Percentiles rank a stretch among this genome's conserved stretches.
These are phyloP conservation scores for Dissophora ornata DNA, from an alignment of 192 early-diverging fungal species.

Conservation along the genomic window DNA sequence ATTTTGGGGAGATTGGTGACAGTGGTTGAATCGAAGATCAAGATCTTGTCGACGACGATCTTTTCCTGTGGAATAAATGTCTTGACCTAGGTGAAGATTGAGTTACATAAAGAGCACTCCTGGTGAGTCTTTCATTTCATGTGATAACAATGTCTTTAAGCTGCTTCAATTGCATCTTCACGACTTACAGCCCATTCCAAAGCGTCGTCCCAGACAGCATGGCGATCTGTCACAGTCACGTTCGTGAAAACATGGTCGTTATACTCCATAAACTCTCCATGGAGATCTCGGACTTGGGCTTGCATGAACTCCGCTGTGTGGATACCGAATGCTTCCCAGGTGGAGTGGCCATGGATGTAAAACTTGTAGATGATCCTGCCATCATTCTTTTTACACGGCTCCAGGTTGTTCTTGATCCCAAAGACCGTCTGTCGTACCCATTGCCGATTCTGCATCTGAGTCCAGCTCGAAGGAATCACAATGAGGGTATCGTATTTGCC, in stretches of 20 bases:
- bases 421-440: constrained; percentile 65
- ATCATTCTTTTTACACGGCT: constrained; percentile 61
- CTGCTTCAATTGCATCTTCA: no score
- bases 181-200: constrained; percentile 51
- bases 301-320: constrained; percentile 45
- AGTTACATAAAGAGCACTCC: background rate
- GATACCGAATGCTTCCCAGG: constrained; percentile 17
- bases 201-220: constrained; percentile 37
- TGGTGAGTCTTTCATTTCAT: background rate
- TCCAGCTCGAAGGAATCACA: constrained; percentile 57
- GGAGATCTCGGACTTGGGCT: constrained; percentile 38
- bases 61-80: constrained; percentile 32
- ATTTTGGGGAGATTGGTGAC: constrained; percentile 37
- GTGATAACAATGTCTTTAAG: no score
- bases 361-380: constrained; percentile 59
- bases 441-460: constrained; percentile 52
- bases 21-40: constrained; percentile 46
- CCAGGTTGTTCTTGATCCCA: constrained; percentile 63
- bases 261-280: constrained; percentile 66
- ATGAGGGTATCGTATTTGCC: constrained; percentile 61
- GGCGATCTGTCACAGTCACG: constrained; percentile 15
- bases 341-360: constrained; percentile 51
- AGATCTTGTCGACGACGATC: constrained; percentile 34
- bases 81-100: constrained; percentile 18
- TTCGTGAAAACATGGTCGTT: constrained; percentile 51